A percentile compares a stretch with the other conserved stretches of the same genome.
Conservation (phyloP, 306 rosid genomes). For the Lupinus albus region DNA sequence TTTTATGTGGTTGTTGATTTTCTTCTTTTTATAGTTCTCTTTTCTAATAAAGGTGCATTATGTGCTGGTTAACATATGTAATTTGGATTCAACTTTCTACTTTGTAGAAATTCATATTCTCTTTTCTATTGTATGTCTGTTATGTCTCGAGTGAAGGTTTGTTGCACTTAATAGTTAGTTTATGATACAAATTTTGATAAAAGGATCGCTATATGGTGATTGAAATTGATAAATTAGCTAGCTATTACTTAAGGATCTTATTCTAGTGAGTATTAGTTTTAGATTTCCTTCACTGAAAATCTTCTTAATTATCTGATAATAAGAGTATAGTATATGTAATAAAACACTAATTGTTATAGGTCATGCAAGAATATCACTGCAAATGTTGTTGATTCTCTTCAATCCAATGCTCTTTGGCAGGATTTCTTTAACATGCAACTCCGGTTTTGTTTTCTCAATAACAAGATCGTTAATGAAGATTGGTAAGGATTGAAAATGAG, state of each 20-base stretch:
- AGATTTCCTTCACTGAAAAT: too few relatives aligned
- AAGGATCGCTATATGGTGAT: not conserved
- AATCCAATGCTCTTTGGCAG: not conserved
- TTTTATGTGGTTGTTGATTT: not conserved
- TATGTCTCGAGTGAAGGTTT: not conserved
- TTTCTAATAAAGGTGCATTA: not conserved
- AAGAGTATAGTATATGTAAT: too few relatives aligned
- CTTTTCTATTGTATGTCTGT: not conserved
- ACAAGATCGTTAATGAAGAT: not conserved
- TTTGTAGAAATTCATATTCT: not conserved
- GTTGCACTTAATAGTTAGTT: not conserved
- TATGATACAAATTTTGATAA: conserved; percentile 8
- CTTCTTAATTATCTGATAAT: too few relatives aligned
- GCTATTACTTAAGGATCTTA: not conserved
- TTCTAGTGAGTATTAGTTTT: not conserved
- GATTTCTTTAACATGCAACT: too few relatives aligned
- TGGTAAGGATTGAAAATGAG: too few relatives aligned
- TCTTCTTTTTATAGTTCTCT: not conserved
- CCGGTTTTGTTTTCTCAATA: not conserved
- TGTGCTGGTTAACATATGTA: not conserved
- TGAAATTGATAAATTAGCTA: not conserved
- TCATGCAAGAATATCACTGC: too few relatives aligned
- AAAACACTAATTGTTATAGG: not conserved
- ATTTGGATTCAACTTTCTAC: not conserved
- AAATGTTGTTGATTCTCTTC: not conserved